phyloP scores from a whole-genome alignment of 179 eudicot genomes.

The Heliamphora pulchella region DNA sequence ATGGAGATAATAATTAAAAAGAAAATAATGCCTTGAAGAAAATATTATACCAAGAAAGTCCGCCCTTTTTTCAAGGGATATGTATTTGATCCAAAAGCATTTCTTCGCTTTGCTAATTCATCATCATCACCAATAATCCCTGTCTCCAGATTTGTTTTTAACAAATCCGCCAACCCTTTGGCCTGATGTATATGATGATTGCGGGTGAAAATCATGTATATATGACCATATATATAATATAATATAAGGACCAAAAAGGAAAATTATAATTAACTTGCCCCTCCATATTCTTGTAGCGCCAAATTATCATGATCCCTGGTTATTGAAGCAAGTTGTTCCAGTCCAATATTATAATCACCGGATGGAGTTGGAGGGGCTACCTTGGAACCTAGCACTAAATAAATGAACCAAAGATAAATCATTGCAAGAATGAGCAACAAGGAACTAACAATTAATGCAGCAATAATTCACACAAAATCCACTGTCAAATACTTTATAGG shows the following conservation, averaged over 20 bases:
- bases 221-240: not conserved
- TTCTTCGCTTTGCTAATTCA: constrained; percentile 52
- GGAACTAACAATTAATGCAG: not conserved
- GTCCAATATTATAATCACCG: constrained; percentile 56
- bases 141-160: constrained; percentile 51
- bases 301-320: constrained; percentile 55
- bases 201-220: not conserved
- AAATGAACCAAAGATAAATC: constrained; percentile 10
- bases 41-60: constrained; percentile 49
- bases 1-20: not conserved
- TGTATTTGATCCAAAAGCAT: constrained; percentile 77
- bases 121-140: constrained; percentile 52
- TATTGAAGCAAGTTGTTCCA: constrained; percentile 70
- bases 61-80: constrained; percentile 78
- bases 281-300: constrained; percentile 66
- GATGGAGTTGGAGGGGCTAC: constrained; percentile 46
- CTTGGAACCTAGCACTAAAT: constrained; percentile 39
- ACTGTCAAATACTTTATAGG: not conserved
- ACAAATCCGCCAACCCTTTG: constrained; percentile 57
- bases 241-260: not conserved
- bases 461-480: not conserved
- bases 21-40: constrained; percentile 7
- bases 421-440: not conserved
- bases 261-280: constrained; percentile 41
- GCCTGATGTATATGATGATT: constrained; percentile 32